Conservation (phyloP, 2,329 filamentous ascomycete genomes). For the Colletotrichum sojae region DNA sequence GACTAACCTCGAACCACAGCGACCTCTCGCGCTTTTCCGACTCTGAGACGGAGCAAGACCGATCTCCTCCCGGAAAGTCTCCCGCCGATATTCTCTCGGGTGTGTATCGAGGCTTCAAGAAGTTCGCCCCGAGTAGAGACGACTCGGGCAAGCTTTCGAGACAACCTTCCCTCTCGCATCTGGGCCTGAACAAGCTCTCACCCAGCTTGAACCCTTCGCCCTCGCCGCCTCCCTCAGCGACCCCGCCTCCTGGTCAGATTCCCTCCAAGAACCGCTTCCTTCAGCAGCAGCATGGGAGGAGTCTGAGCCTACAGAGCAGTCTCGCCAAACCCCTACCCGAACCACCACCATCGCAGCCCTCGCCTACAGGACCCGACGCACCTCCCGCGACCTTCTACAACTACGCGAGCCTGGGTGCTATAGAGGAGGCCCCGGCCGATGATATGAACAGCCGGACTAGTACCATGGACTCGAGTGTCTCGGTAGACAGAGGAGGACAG, state of each 20-base stretch:
- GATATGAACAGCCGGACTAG: slow-evolving; percentile 59
- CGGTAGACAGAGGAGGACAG: slow-evolving; percentile 51
- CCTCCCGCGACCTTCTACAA: slow-evolving; percentile 52
- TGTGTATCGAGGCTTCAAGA: slow-evolving; percentile 67
- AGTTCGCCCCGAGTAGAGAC: slow-evolving; percentile 59
- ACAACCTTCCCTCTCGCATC: slow-evolving; percentile 56
- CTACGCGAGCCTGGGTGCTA: slow-evolving; percentile 46
- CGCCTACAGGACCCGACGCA: slow-evolving; percentile 44
- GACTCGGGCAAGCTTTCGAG: slow-evolving; percentile 60
- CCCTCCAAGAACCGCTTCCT: slow-evolving; percentile 36
- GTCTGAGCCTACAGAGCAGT: slow-evolving; percentile 68
- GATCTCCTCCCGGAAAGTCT: slow-evolving; percentile 48
- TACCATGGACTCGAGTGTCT: slow-evolving; percentile 63
- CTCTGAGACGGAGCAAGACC: slow-evolving; percentile 57
- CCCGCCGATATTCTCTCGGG: slow-evolving; percentile 65
- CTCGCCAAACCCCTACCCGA: slow-evolving; percentile 71
- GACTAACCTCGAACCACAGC: slow-evolving; percentile 53
- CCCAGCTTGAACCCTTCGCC: slow-evolving; percentile 45
- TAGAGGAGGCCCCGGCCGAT: slow-evolving; percentile 51
- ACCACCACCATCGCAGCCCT: slow-evolving; percentile 54
- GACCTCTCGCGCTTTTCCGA: slow-evolving; percentile 60
- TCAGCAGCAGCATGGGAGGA: slow-evolving; percentile 69
- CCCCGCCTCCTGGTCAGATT: slow-evolving; percentile 28
- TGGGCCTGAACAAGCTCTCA: slow-evolving; percentile 53
- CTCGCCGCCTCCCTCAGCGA: slow-evolving; percentile 46